Evolutionary conservation across 495 filamentous ascomycete genomes (phyloP).

Genomic region (Xylaria grammica): DNA sequence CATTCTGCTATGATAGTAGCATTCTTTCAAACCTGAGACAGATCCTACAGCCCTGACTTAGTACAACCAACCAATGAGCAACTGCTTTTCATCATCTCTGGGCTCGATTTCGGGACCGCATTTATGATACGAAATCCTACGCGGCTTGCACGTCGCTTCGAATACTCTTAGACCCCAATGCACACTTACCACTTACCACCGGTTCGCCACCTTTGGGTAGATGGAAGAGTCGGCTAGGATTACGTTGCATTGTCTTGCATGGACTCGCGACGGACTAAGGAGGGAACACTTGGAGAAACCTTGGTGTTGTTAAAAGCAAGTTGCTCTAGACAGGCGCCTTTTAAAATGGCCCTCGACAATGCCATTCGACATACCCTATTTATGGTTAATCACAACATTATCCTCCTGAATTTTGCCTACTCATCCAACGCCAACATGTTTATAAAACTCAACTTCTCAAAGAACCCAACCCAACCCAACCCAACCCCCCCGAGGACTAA

Average conservation of each 20-base stretch:
- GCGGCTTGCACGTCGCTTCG: not conserved
- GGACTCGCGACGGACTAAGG: too few relatives aligned
- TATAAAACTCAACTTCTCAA: not conserved
- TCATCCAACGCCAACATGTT: not conserved
- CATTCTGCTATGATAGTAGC: not conserved
- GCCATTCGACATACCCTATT: not conserved
- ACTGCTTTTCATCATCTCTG: not conserved
- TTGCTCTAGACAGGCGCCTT: not conserved
- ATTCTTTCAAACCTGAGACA: not conserved
- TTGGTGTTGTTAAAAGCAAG: not conserved
- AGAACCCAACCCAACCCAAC: too few relatives aligned
- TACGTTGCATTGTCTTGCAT: too few relatives aligned
- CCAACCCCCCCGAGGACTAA: too few relatives aligned
- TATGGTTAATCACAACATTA: not conserved
- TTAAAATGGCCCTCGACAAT: not conserved
- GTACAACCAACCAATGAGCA: slow-evolving; percentile 1
- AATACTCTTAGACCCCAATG: too few relatives aligned
- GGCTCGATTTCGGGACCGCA: slow-evolving; percentile 9
- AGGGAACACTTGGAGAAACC: too few relatives aligned
- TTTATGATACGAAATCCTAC: not conserved
- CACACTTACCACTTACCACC: too few relatives aligned
- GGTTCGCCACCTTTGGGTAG: not conserved
- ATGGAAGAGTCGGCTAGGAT: not conserved
- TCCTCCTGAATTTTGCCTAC: not conserved
- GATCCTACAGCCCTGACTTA: not conserved